phyloP scores from a whole-genome alignment of 1,284 basidiomycete genomes.

The Irpex sp. region DNA sequence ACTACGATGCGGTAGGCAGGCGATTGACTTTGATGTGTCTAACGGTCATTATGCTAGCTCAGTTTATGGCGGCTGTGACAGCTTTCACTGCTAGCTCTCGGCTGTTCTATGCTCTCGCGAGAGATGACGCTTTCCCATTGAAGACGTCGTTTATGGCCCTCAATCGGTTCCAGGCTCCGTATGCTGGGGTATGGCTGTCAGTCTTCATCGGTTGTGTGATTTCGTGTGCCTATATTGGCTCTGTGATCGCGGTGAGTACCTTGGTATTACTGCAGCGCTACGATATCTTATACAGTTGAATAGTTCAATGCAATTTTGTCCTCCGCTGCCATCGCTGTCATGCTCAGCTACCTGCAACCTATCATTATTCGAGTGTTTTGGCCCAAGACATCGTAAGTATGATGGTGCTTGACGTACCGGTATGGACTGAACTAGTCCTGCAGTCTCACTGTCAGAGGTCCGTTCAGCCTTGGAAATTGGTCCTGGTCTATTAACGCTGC shows the following conservation, averaged over 20 bases:
- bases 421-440: background rate
- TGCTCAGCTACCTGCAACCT: constrained; percentile 57
- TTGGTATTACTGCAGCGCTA: background rate
- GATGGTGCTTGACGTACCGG: background rate
- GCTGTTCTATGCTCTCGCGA: constrained; percentile 52
- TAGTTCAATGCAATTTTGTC: constrained; percentile 56
- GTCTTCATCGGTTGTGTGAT: constrained; percentile 52
- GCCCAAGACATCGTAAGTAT: constrained; percentile 42
- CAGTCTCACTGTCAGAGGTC: constrained; percentile 45
- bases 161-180: constrained; percentile 53
- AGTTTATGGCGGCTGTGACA: constrained; percentile 57
- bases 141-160: constrained; percentile 45
- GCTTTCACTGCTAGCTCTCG: constrained; percentile 58
- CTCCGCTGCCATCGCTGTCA: constrained; percentile 54
- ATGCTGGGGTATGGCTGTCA: constrained; percentile 52
- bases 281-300: background rate
- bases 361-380: constrained; percentile 58
- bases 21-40: constrained; percentile 49
- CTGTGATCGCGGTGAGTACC: constrained; percentile 44
- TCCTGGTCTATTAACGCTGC: constrained; percentile 50
- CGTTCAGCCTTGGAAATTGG: constrained; percentile 51
- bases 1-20: constrained; percentile 50
- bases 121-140: constrained; percentile 49
- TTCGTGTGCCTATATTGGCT: constrained; percentile 58
- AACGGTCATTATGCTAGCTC: constrained; percentile 45